Percentiles rank a stretch among this genome's conserved stretches.
Evolutionary conservation across 2,329 filamentous ascomycete species (phyloP).

Genomic region (Emericellopsis atlantica): DNA sequence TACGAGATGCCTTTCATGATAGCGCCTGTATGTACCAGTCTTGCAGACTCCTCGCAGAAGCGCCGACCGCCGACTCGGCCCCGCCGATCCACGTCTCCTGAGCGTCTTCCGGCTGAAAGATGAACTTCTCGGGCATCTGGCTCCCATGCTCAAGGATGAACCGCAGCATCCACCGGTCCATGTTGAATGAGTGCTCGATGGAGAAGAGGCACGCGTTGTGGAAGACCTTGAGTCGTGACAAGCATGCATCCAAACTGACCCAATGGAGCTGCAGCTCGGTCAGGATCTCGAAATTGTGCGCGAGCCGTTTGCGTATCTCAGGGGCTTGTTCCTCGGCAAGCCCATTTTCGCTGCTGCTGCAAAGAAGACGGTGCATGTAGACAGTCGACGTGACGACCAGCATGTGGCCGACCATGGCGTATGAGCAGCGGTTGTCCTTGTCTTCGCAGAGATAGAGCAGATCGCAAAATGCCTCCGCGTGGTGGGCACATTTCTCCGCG

Average conservation of each 20-base stretch:
- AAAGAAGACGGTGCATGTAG: constrained; percentile 30
- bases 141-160: constrained; percentile 15
- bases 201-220: constrained; percentile 24
- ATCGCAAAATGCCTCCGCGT: constrained; percentile 24
- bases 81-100: background rate
- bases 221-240: constrained; percentile 22
- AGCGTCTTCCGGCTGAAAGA: background rate
- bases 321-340: constrained; percentile 8
- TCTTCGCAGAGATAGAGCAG: constrained; percentile 24
- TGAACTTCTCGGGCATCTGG: background rate
- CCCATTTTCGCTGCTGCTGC: constrained; percentile 20
- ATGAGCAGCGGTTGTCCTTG: constrained; percentile 21
- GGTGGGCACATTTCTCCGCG: constrained; percentile 23
- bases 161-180: constrained; percentile 28
- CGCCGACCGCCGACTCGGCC: background rate
- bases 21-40: background rate
- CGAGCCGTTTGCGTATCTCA: constrained; percentile 19
- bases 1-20: constrained; percentile 6
- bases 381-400: constrained; percentile 31
- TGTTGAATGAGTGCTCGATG: constrained; percentile 20
- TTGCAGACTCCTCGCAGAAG: background rate
- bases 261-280: constrained; percentile 24
- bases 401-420: constrained; percentile 31
- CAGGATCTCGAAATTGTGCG: constrained; percentile 31
- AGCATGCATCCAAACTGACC: constrained; percentile 10